These are phyloP conservation scores for Mycena leptocephala DNA, from an alignment of 768 basidiomycete species.

Conservation along the genomic window DNA sequence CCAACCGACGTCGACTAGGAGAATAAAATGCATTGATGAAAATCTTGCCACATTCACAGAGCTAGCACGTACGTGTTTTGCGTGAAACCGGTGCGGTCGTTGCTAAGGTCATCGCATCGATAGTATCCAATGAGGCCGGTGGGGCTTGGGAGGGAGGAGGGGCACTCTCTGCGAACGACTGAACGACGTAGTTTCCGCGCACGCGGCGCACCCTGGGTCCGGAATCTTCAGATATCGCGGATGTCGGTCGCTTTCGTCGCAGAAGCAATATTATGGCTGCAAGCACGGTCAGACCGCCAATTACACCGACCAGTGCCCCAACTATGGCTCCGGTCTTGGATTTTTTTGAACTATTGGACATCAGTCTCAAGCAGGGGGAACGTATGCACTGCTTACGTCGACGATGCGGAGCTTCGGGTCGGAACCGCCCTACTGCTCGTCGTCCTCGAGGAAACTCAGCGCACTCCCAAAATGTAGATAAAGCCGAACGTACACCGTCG, in stretches of 20 bases:
- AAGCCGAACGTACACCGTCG: not conserved
- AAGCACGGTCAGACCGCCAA: not conserved
- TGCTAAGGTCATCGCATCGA: not conserved
- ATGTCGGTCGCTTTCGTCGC: not conserved
- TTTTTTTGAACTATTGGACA: not conserved
- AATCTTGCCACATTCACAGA: no score
- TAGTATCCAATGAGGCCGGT: not conserved
- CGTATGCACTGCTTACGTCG: not conserved
- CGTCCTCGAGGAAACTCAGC: not conserved
- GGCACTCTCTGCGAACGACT: not conserved
- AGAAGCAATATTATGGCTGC: not conserved
- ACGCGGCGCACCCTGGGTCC: not conserved
- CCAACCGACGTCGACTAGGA: no score
- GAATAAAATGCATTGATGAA: no score
- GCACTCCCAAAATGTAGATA: not conserved
- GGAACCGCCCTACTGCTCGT: not conserved
- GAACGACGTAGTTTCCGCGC: not conserved
- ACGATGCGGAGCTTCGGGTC: not conserved
- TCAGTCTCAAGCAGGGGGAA: not conserved
- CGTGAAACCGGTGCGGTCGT: no score
- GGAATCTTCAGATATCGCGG: no score
- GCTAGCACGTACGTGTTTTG: no score
- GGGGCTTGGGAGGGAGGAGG: not conserved
- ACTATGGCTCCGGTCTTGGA: not conserved
- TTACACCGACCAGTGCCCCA: not conserved